Evolutionary conservation across 2,329 filamentous ascomycete genomes (phyloP).

Genomic region (Beauveria sp.): DNA sequence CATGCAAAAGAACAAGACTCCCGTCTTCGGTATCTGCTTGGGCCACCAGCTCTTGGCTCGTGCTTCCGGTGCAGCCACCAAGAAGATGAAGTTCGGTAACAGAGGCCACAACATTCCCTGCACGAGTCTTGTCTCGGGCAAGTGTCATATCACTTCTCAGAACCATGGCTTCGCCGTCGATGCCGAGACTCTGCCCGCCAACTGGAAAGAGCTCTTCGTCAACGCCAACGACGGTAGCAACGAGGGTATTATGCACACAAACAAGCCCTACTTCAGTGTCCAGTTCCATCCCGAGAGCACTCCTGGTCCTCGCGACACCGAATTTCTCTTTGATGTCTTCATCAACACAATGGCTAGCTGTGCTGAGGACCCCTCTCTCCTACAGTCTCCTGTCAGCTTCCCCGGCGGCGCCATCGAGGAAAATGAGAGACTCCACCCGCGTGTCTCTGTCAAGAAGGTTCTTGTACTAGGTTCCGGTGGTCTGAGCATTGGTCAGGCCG

Average conservation of each 20-base stretch:
- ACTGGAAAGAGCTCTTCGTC: slow-evolving; percentile 92
- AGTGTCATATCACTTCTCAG: slow-evolving; percentile 98
- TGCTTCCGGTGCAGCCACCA: slow-evolving; percentile 75
- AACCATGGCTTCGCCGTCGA: slow-evolving; percentile 97
- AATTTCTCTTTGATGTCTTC: slow-evolving; percentile 96
- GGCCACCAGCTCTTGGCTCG: slow-evolving; percentile 89
- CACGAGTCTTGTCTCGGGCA: slow-evolving; percentile 89
- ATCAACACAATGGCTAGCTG: slow-evolving; percentile 74
- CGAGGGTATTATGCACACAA: slow-evolving; percentile 86
- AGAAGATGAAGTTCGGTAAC: slow-evolving; percentile 99
- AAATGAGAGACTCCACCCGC: slow-evolving; percentile 68
- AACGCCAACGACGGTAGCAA: slow-evolving; percentile 98
- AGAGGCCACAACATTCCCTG: slow-evolving; percentile 97
- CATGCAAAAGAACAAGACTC: slow-evolving; percentile 70
- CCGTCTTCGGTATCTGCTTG: slow-evolving; percentile 93
- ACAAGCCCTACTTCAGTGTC: slow-evolving; percentile 94
- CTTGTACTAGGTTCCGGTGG: slow-evolving; percentile 90
- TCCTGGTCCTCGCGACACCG: slow-evolving; percentile 88
- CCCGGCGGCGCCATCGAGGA: slow-evolving; percentile 77
- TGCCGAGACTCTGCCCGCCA: slow-evolving; percentile 61
- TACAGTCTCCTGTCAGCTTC: slow-evolving; percentile 72
- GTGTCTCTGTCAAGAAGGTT: slow-evolving; percentile 85
- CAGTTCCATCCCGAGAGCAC: slow-evolving; percentile 98
- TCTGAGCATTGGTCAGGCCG: slow-evolving; percentile 93
- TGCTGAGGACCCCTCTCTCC: slow-evolving; percentile 55